Conservation (phyloP, 371 early-diverging fungal species). For the Parasitella parasitica region DNA sequence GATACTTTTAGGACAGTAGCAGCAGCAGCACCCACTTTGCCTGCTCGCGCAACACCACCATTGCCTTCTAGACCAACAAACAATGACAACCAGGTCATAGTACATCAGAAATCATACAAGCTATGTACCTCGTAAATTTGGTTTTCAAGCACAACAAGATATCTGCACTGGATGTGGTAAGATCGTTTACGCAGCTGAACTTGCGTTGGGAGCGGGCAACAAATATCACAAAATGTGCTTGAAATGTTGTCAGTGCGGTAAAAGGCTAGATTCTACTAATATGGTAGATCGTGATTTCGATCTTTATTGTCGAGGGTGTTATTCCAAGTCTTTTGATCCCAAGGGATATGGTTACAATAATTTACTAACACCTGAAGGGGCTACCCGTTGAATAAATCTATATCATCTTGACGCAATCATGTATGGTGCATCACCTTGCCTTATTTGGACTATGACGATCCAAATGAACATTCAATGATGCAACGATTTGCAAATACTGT, state of each 20-base stretch:
- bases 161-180: slow-evolving; percentile 47
- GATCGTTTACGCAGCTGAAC: slow-evolving; percentile 50
- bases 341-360: slow-evolving; percentile 41
- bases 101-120: slow-evolving; percentile 24
- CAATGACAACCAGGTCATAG: too few species aligned
- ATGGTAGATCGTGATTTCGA: slow-evolving; percentile 51
- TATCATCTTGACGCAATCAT: background rate
- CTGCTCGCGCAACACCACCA: background rate
- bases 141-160: slow-evolving; percentile 37
- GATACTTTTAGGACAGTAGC: background rate
- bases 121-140: slow-evolving; percentile 46
- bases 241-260: slow-evolving; percentile 45
- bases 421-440: background rate
- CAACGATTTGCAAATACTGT: background rate
- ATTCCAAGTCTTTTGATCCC: slow-evolving; percentile 45
- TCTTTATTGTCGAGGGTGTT: slow-evolving; percentile 47
- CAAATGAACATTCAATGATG: background rate
- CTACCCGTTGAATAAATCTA: slow-evolving; percentile 19
- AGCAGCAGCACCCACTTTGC: background rate
- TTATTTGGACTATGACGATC: background rate
- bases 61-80: background rate
- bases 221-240: slow-evolving; percentile 51
- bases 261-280: slow-evolving; percentile 45
- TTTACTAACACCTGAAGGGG: slow-evolving; percentile 29
- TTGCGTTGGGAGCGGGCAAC: slow-evolving; percentile 48